Conservation (phyloP, 345 rosid species). For the Syzygium grande region DNA sequence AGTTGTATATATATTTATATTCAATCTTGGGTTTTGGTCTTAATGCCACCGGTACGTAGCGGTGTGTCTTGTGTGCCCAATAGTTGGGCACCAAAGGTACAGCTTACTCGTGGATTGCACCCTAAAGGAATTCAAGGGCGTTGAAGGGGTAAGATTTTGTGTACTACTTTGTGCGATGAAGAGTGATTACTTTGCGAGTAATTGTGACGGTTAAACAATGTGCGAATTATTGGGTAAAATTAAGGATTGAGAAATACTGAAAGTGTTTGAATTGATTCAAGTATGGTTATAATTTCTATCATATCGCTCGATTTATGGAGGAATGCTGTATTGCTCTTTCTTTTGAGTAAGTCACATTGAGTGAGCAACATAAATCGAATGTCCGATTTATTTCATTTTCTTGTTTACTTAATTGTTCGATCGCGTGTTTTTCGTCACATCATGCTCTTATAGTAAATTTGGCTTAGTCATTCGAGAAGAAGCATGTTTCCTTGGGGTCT, state of each 20-base stretch:
- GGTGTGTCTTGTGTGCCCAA: not conserved
- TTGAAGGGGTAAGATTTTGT: not conserved
- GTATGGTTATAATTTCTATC: accelerated
- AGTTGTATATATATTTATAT: not conserved
- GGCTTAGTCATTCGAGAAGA: not conserved
- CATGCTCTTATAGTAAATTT: not conserved
- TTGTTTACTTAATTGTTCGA: not conserved
- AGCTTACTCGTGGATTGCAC: not conserved
- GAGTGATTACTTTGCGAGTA: not conserved
- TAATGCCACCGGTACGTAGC: not conserved
- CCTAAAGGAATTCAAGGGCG: not conserved
- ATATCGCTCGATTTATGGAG: accelerated
- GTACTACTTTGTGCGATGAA: not conserved
- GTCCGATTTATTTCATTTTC: not conserved
- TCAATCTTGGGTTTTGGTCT: not conserved
- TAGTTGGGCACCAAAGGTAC: not conserved
- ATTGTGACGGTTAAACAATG: not conserved
- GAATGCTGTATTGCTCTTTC: accelerated
- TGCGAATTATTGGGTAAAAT: not conserved
- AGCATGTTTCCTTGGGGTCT: not conserved
- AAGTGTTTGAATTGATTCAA: accelerated
- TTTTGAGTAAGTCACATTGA: not conserved
- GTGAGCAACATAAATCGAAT: not conserved
- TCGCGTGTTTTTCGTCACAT: not conserved
- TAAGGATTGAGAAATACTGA: not conserved